Percentiles rank a stretch among this genome's conserved stretches.
Evolutionary conservation across 2,329 filamentous ascomycete genomes (phyloP).

Genomic region (Myriosclerotinia duriaeana): DNA sequence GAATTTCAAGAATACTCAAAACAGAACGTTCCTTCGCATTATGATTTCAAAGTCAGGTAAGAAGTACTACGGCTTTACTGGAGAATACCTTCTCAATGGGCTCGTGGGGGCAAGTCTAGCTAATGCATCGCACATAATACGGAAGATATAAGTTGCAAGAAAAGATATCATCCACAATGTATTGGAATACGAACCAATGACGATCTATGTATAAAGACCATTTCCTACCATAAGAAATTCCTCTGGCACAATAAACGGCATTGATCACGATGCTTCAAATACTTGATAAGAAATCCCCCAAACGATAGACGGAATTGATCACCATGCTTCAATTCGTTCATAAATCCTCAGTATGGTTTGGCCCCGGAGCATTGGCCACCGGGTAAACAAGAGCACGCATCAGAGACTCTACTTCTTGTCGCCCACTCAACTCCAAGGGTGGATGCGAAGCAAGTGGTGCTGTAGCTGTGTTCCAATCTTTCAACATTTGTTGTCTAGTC

Average conservation of each 20-base stretch:
- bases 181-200: too few species aligned
- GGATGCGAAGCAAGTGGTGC: neutral
- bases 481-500: neutral
- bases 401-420: constrained; percentile 13
- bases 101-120: neutral
- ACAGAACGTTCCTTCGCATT: neutral
- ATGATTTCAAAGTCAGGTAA: neutral
- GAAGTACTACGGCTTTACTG: neutral
- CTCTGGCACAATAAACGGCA: neutral
- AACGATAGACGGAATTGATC: too few species aligned
- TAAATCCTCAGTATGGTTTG: too few species aligned
- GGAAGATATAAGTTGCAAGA: neutral
- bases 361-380: too few species aligned
- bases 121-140: neutral
- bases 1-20: neutral
- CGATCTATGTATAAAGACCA: too few species aligned
- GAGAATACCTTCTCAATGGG: neutral
- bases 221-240: neutral
- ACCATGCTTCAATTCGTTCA: too few species aligned
- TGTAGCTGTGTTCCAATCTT: neutral
- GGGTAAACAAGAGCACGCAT: neutral
- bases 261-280: neutral
- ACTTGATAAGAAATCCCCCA: too few species aligned
- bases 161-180: neutral
- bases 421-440: neutral